Conservation (phyloP, 495 filamentous ascomycete genomes). For the Darksidea phi region DNA sequence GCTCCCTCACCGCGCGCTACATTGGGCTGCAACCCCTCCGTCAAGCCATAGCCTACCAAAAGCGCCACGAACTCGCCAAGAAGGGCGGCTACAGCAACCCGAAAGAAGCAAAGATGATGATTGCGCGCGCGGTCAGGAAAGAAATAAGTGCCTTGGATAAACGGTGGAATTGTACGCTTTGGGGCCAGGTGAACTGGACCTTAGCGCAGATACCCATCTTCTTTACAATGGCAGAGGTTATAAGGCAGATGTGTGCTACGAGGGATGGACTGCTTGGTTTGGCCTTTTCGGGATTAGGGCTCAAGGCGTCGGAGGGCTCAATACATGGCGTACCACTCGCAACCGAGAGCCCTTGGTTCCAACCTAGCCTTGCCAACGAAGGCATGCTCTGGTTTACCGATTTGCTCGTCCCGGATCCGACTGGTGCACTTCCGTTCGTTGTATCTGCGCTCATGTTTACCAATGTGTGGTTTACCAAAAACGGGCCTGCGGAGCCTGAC, state of each 20-base stretch:
- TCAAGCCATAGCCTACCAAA: constrained; percentile 39
- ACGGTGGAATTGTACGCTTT: constrained; percentile 20
- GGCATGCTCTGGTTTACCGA: constrained; percentile 82
- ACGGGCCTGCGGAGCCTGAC: background rate
- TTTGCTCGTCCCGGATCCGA: constrained; percentile 68
- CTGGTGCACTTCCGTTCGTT: constrained; percentile 52
- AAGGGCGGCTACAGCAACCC: constrained; percentile 53
- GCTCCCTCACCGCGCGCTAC: constrained; percentile 4
- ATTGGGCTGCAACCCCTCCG: constrained; percentile 10
- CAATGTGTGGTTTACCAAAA: constrained; percentile 19
- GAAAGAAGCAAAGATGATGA: background rate
- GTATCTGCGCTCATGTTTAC: constrained; percentile 28
- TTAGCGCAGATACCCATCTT: constrained; percentile 65
- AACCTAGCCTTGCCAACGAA: constrained; percentile 61
- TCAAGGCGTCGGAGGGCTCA: background rate
- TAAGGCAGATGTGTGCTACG: constrained; percentile 64
- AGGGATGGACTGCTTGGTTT: constrained; percentile 53
- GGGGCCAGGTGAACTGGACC: constrained; percentile 15
- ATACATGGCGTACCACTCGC: background rate
- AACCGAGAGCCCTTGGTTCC: constrained; percentile 38
- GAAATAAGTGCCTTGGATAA: constrained; percentile 34
- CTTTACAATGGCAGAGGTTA: constrained; percentile 63
- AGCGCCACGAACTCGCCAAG: constrained; percentile 37
- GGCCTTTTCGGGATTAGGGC: constrained; percentile 27
- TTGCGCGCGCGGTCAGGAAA: background rate